Evolutionary conservation across 2,329 filamentous ascomycete species (phyloP), one percentile per base, ranked within the genome.

Genomic region (Sarocladium kiliense): DNA sequence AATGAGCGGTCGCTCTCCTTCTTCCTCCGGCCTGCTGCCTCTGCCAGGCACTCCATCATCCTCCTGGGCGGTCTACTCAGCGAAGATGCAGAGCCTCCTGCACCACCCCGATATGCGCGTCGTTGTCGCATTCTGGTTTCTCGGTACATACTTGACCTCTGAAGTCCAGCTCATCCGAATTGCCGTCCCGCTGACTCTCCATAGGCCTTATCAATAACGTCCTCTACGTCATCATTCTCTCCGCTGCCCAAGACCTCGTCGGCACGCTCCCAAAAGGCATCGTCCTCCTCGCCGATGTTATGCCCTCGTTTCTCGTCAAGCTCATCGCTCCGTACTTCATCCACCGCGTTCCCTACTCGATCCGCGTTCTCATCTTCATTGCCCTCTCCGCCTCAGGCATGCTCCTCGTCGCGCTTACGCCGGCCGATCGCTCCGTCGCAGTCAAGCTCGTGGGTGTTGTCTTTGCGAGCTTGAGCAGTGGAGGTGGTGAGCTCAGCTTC

Each of bases 141-240:
- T 97, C 66, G 93, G 93, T 97, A 76, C 30, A 58, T 57, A 30
- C 57, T 55, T 11, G 27, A 3, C 14, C 45, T 11, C 16, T 1
- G 18, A 34, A 3, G 0, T 5, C 2, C 21, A 1, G 14, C 5
- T 27, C n/a, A 10, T 7, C 25, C 5, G 16, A n/a, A 25, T 19
- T 37, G 23, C 18, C 39, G 16, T 51, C 37, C 6, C 23, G 18
- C 47, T 34, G 44, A 49, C 44, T 23, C 25, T 23, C 3, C n/a
- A n/a, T 25, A 74, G 72, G 72, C 55, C 67, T 74, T 18, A 94
- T 97, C 68, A 97, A 99, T 73, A 97, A 97, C 74, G 90, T 97
- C 62, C 88, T 97, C 73, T 97, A 97, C 72, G 93, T 97, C 55
- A 89, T 97, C 69, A 94, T 97, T 67, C 87, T 99, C 65, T 95